phyloP scores from a whole-genome alignment of 2,329 filamentous ascomycete species.

The Dactylellina cionopaga region DNA sequence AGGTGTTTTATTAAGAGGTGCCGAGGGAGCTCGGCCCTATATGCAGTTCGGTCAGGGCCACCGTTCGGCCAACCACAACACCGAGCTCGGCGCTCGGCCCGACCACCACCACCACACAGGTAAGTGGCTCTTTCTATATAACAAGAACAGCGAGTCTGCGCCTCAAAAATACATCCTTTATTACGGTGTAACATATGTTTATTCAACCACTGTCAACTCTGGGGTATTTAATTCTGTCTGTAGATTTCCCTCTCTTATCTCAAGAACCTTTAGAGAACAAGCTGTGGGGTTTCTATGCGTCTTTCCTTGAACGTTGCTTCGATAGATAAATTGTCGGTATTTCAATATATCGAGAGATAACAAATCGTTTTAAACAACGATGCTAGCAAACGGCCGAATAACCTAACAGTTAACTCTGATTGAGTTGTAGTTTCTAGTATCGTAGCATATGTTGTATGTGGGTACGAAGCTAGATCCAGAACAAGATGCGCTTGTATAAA shows the following conservation, averaged over 20 bases:
- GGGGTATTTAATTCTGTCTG: not conserved
- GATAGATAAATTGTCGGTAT: not conserved
- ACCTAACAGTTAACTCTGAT: constrained; percentile 28
- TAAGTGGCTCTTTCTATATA: too few species aligned
- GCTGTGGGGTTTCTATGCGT: not conserved
- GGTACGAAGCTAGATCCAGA: constrained; percentile 17
- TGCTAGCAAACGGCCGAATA: not conserved
- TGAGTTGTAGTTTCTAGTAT: constrained; percentile 40
- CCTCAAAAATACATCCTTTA: not conserved
- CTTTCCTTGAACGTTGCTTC: not conserved
- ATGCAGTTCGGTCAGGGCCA: too few species aligned
- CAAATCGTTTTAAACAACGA: not conserved
- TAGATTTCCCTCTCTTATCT: not conserved
- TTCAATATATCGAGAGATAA: not conserved
- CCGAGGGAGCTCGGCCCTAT: too few species aligned
- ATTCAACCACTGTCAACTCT: not conserved
- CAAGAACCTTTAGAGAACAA: not conserved
- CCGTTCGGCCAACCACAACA: too few species aligned
- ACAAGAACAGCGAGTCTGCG: too few species aligned
- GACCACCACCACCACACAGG: too few species aligned
- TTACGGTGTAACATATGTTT: not conserved
- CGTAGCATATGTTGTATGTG: constrained; percentile 18
- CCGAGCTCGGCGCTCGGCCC: too few species aligned
- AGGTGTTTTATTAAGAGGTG: too few species aligned
- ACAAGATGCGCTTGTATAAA: constrained; percentile 25